Evolutionary conservation across 192 early-diverging fungal genomes (phyloP).

Genomic region (Diversispora epigaea): DNA sequence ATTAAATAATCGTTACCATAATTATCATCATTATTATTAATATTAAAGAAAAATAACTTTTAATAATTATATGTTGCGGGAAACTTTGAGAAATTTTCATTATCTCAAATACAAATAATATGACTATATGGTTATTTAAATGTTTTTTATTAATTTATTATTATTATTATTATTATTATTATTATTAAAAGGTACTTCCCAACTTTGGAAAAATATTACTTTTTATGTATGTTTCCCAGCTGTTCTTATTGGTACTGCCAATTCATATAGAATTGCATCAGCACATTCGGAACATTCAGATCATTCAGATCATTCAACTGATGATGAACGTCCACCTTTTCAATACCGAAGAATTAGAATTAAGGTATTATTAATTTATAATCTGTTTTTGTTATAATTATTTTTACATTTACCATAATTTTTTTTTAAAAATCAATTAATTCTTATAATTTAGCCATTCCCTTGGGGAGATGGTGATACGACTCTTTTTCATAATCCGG

Average conservation of each 20-base stretch:
- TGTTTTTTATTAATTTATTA: not conserved
- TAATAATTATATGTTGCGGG: not conserved
- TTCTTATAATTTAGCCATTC: slow-evolving; percentile 33
- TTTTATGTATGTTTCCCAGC: slow-evolving; percentile 42
- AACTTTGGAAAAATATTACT: slow-evolving; percentile 48
- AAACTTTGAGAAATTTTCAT: not conserved
- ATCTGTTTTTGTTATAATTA: not conserved
- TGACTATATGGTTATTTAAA: not conserved
- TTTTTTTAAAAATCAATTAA: not conserved
- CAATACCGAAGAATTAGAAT: slow-evolving; percentile 44
- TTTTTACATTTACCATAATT: not conserved
- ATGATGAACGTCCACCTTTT: slow-evolving; percentile 41
- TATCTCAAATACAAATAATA: not conserved
- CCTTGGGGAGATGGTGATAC: slow-evolving; percentile 31
- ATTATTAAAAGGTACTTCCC: slow-evolving; percentile 36
- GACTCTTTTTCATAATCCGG: slow-evolving; percentile 31
- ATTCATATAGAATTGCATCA: slow-evolving; percentile 41
- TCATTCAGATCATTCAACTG: slow-evolving; percentile 39
- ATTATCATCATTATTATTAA: not conserved
- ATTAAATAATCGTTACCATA: not conserved
- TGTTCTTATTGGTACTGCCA: slow-evolving; percentile 37
- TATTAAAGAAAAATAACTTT: not conserved
- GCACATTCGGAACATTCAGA: slow-evolving; percentile 41
- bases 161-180: not conserved
- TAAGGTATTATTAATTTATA: slow-evolving; percentile 34